Evolutionary conservation across 768 basidiomycete species (phyloP).

Genomic region (Leccinellum rugosiceps): DNA sequence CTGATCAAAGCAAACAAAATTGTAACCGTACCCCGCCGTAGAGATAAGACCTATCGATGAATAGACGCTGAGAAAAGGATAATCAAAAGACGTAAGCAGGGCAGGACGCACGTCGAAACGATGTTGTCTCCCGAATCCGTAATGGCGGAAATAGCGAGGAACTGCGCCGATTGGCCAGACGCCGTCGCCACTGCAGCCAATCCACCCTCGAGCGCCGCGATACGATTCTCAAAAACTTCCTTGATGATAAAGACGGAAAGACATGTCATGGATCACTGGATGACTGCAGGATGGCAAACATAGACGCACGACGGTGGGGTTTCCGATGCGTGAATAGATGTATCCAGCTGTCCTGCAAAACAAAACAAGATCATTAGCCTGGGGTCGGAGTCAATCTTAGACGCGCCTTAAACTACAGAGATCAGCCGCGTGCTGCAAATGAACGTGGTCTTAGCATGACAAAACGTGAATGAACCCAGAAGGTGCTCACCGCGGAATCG

Average conservation of each 20-base stretch:
- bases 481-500: constrained; percentile 40
- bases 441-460: neutral
- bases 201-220: constrained; percentile 64
- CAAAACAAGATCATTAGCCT: neutral
- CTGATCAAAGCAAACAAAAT: neutral
- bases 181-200: constrained; percentile 53
- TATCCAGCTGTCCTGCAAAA: constrained; percentile 40
- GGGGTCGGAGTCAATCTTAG: neutral
- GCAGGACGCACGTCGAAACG: constrained; percentile 48
- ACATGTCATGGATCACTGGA: neutral
- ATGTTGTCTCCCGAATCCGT: constrained; percentile 63
- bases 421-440: constrained; percentile 48
- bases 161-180: constrained; percentile 62
- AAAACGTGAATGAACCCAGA: neutral
- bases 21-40: constrained; percentile 52
- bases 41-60: constrained; percentile 39
- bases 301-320: constrained; percentile 51
- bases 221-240: constrained; percentile 65
- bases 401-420: constrained; percentile 46
- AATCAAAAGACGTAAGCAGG: neutral
- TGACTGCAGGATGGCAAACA: neutral
- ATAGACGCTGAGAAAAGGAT: neutral
- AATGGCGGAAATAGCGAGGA: constrained; percentile 53
- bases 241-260: constrained; percentile 9
- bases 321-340: constrained; percentile 54